phyloP scores from a whole-genome alignment of 2,329 filamentous ascomycete species.

The Calonectria crousiana region DNA sequence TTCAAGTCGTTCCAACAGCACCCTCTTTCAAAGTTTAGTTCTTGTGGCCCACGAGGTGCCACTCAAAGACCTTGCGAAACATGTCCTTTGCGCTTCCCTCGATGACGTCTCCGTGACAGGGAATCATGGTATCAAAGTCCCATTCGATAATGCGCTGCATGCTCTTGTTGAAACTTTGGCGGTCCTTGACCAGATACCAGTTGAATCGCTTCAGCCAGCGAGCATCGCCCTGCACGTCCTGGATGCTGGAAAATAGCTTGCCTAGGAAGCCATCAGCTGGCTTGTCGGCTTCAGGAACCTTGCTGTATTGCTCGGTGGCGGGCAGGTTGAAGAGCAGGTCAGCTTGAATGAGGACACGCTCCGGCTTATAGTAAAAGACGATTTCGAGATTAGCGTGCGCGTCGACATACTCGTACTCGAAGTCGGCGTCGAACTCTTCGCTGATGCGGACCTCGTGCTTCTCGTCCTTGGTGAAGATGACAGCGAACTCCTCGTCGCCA shows the following conservation, averaged over 20 bases:
- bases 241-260: conserved; percentile 63
- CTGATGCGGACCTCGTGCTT: conserved; percentile 68
- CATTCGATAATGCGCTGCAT: conserved; percentile 78
- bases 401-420: conserved; percentile 86
- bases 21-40: not conserved
- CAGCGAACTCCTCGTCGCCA: conserved; percentile 69
- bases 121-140: conserved; percentile 88
- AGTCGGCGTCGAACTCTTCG: conserved; percentile 87
- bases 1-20: not conserved
- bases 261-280: conserved; percentile 53
- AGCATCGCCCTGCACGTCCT: conserved; percentile 73
- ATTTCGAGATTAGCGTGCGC: conserved; percentile 87
- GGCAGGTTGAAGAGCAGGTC: conserved; percentile 95
- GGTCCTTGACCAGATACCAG: conserved; percentile 81
- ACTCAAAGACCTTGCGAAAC: conserved; percentile 83
- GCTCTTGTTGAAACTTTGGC: conserved; percentile 77
- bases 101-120: conserved; percentile 94
- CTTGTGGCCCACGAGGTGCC: conserved; percentile 73
- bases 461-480: conserved; percentile 74
- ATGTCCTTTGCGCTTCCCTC: conserved; percentile 79
- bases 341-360: conserved; percentile 84
- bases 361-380: conserved; percentile 86
- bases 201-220: conserved; percentile 83
- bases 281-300: conserved; percentile 57
- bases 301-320: conserved; percentile 87